Evolutionary conservation across 2,329 filamentous ascomycete species (phyloP), one percentile per base, ranked within the genome.

Genomic region (Paecilomyces niveus): DNA sequence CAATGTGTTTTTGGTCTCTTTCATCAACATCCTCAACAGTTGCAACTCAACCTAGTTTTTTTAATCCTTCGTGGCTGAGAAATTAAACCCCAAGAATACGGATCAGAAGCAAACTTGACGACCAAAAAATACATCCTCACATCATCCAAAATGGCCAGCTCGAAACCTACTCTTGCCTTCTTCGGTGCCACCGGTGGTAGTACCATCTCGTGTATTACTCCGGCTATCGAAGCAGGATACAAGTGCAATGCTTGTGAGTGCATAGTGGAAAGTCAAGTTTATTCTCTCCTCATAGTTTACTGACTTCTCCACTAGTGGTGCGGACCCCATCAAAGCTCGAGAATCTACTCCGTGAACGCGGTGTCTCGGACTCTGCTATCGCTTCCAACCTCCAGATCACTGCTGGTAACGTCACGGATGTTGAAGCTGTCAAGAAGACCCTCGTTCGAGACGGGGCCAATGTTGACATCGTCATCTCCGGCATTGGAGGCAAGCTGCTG

Each of bases 131-230:
- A 15, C 8, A 18, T 52, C 24, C 49, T 52, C 50, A 18, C 39
- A n/a, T 45, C 6, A 18, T 26, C 51, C 51, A 35, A 29, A 13
- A 54, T 54, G 53, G 26, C 10, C n/a, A n/a, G 15, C 53, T 18
- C 11, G 7, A 67, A 57, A 60, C 68, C 59, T 53, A 77, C 74
- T 26, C 64, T 82, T 56, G 77, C 79, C 35, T 81, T 83, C 70
- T 77, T 83, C 61, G 81, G 81, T 51, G 79, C 80, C 18, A 83
- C 80, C 21, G 79, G 78, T 57, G 81, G 79, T 54, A 76, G 75
- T 59, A 72, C 74, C 39, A 69, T 76, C 53, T 63, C 74, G 22
- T 73, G 74, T 52, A 75, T 83, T n/a, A 74, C 73, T 22, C 67
- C 68, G 15, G 70, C 79, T 3, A 72, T 83, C 53, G 68, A 73